Conservation (phyloP, 768 basidiomycete genomes). For the Hericium coralloides region DNA sequence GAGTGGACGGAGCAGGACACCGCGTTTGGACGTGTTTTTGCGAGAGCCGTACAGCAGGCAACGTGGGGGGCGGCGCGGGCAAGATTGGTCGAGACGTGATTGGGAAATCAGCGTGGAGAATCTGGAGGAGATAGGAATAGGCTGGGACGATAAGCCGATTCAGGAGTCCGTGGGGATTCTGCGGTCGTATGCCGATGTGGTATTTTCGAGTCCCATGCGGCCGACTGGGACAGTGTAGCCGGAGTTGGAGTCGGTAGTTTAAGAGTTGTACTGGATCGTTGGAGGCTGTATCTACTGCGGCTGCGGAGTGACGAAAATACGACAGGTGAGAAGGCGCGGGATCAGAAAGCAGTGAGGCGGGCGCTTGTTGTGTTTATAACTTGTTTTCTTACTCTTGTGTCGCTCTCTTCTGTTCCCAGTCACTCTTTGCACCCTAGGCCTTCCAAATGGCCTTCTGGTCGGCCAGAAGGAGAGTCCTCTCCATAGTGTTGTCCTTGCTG, state of each 20-base stretch:
- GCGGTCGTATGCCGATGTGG: slow-evolving; percentile 35
- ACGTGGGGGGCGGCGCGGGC: slow-evolving; percentile 53
- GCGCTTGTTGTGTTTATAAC: neutral
- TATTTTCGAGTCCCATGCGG: slow-evolving; percentile 39
- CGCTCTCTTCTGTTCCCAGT: slow-evolving; percentile 9
- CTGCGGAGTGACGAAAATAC: neutral
- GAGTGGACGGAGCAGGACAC: neutral
- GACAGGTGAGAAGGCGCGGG: neutral
- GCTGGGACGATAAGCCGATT: slow-evolving; percentile 48
- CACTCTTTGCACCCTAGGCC: slow-evolving; percentile 13
- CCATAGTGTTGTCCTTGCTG: slow-evolving; percentile 45
- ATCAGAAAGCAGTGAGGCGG: neutral
- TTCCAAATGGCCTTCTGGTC: slow-evolving; percentile 12
- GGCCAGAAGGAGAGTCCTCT: slow-evolving; percentile 35
- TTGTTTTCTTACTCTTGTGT: slow-evolving; percentile 5
- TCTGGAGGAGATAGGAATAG: slow-evolving; percentile 37
- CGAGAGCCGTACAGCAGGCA: slow-evolving; percentile 38
- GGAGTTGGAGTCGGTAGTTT: no score
- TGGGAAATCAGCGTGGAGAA: slow-evolving; percentile 49
- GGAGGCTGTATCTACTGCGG: neutral
- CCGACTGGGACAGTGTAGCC: slow-evolving; percentile 26
- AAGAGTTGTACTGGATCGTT: no score
- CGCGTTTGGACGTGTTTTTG: slow-evolving; percentile 12
- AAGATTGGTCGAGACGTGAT: slow-evolving; percentile 63
- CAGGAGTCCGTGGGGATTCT: slow-evolving; percentile 40